Base-by-base conservation (phyloP, 371 early-diverging fungal species). In the Conidiobolus incongruus region DNA sequence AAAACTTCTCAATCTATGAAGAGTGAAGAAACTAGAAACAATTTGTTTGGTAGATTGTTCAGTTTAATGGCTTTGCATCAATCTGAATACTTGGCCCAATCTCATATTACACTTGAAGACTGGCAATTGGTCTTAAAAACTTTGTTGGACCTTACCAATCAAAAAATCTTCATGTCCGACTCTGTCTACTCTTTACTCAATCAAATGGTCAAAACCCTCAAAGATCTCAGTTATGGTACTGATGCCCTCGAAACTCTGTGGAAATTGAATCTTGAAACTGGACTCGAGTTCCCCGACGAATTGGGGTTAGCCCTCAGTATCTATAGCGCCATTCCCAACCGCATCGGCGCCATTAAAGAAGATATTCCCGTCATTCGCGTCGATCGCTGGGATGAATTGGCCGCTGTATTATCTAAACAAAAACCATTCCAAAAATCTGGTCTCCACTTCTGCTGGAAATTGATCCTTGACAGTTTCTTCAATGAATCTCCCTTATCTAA, bases 31-130 rank as follows among this genome's bases (percentile, higher is more conserved):
- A 76, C 73, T 48, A 68, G 82, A 30, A 87, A 90, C 52, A 75
- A 78, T 62, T 57, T 74, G 46, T 88, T 91, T 59, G 91, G 88
- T 40, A 75, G 88, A 45, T 59, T 90, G 40, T 89, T 94, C 60
- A 85, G 90, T 12, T 56, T 75, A 38, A 70, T 79, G 68, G 70
- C 82, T 24, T 67, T 94, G 33, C 64, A 77, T 28, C 69, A 75
- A 47, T 75, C 89, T 6, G 85, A 82, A n/a, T 66, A 81, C 50
- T 48, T 91, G 15, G 40, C 65, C n/a, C 65, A 82, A 31, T 46
- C 61, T 1, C 52, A 58, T 0, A 68, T 75, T 13, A 75, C 77
- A 0, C 56, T 69, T 10, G 68, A 68, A 24, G 86, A 90, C 46
- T 54, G 77, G 29, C 34, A 65, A 26, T 56, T 64, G 37, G 67